phyloP scores from a whole-genome alignment of 805 yeast genomes.

The Metahyphopichia silvanorum region DNA sequence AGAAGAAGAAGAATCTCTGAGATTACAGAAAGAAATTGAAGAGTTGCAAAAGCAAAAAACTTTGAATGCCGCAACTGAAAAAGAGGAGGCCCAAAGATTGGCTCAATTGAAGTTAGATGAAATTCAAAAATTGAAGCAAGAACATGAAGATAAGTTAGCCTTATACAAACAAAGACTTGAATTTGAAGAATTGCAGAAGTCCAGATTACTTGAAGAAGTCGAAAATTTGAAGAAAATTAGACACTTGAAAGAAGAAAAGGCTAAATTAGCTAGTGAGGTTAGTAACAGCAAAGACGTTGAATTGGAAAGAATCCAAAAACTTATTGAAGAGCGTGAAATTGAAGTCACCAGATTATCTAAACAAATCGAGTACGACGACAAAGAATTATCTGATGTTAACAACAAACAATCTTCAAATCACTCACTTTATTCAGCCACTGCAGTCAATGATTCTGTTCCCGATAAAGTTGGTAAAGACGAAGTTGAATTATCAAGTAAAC shows the following conservation, averaged over 20 bases:
- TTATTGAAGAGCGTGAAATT: constrained; percentile 29
- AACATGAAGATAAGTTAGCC: constrained; percentile 29
- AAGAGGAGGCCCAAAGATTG: constrained; percentile 23
- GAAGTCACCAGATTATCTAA: constrained; percentile 29
- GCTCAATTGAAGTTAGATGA: constrained; percentile 31
- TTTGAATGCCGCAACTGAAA: constrained; percentile 19
- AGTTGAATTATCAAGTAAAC: background rate
- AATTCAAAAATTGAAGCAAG: constrained; percentile 30
- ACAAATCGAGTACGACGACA: constrained; percentile 31
- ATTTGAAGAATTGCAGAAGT: constrained; percentile 36
- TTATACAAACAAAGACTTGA: constrained; percentile 28
- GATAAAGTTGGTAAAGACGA: constrained; percentile 8
- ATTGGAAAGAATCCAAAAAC: constrained; percentile 22
- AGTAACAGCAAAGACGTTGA: constrained; percentile 11
- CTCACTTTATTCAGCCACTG: constrained; percentile 3
- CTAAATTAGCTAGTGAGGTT: constrained; percentile 22
- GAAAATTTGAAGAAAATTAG: constrained; percentile 37
- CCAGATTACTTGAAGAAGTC: constrained; percentile 36
- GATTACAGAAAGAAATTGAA: constrained; percentile 29
- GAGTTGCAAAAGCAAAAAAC: constrained; percentile 23
- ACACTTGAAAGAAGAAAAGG: constrained; percentile 38
- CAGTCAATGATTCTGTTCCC: constrained; percentile 9
- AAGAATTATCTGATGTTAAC: constrained; percentile 15
- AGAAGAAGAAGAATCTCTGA: constrained; percentile 22
- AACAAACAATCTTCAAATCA: constrained; percentile 3